These are phyloP conservation scores for Xylariaceae sp. DNA, from an alignment of 2,329 filamentous ascomycete genomes.

Conservation along the genomic window DNA sequence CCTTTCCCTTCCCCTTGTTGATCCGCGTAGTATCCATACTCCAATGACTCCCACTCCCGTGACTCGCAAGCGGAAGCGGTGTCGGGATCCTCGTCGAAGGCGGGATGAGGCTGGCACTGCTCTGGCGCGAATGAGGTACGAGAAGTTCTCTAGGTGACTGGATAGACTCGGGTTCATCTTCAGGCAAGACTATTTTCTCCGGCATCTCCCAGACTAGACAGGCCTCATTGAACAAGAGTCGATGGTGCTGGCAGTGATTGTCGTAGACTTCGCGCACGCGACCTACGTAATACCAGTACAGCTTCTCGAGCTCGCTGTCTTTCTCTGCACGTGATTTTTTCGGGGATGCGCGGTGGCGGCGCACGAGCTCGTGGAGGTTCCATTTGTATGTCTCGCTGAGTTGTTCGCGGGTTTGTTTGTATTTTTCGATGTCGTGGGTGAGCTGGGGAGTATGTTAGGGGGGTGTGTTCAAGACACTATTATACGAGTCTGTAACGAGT, in stretches of 20 bases:
- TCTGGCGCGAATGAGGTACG: conserved; percentile 3
- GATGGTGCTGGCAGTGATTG: conserved; percentile 17
- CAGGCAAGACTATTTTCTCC: conserved; percentile 9
- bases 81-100: not conserved
- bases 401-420: conserved; percentile 16
- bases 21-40: not conserved
- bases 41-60: not conserved
- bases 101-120: not conserved
- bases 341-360: conserved; percentile 13
- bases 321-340: conserved; percentile 20
- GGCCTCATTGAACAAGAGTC: conserved; percentile 11
- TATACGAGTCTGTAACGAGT: too few species aligned
- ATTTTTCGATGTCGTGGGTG: conserved; percentile 22
- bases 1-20: conserved; percentile 13
- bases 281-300: conserved; percentile 22
- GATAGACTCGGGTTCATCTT: conserved; percentile 1
- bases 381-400: conserved; percentile 25
- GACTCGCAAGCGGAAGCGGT: not conserved
- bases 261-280: conserved; percentile 15
- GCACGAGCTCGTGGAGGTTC: conserved; percentile 25
- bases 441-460: conserved; percentile 14
- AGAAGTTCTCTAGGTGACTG: not conserved
- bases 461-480: not conserved
- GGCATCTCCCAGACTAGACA: conserved; percentile 13
- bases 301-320: conserved; percentile 16